Evolutionary conservation across 2,329 filamentous ascomycete species (phyloP).

Genomic region (Aspergillus texensis): DNA sequence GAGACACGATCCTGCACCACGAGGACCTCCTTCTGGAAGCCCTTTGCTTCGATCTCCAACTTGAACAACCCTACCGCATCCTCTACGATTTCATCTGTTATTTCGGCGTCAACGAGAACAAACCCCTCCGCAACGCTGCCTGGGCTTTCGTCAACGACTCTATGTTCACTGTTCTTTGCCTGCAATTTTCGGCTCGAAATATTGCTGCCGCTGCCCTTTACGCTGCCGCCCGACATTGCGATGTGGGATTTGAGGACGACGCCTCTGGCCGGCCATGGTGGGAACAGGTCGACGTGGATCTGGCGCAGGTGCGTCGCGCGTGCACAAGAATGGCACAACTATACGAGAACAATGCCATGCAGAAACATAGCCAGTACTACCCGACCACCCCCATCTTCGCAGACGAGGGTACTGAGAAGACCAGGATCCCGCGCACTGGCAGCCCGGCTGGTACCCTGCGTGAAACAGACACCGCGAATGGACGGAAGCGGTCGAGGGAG

Average conservation of each 20-base stretch:
- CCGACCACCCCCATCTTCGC: conserved; percentile 37
- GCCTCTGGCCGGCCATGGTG: conserved; percentile 82
- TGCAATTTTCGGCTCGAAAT: conserved; percentile 76
- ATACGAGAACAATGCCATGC: conserved; percentile 49
- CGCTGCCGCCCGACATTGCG: conserved; percentile 76
- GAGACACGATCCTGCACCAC: conserved; percentile 87
- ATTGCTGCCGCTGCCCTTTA: conserved; percentile 86
- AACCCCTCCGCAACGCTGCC: conserved; percentile 77
- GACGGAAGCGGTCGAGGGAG: conserved; percentile 45
- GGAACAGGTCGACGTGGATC: conserved; percentile 72
- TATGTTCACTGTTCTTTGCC: conserved; percentile 78
- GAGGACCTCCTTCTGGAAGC: conserved; percentile 91
- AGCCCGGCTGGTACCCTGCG: conserved; percentile 24
- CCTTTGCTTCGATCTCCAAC: conserved; percentile 89
- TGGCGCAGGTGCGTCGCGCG: conserved; percentile 70
- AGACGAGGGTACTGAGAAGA: conserved; percentile 41
- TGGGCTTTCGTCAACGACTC: conserved; percentile 96
- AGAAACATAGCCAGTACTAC: conserved; percentile 48
- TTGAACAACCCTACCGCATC: conserved; percentile 83
- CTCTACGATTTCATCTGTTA: conserved; percentile 79
- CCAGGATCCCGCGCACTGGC: conserved; percentile 36
- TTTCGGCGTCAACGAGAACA: conserved; percentile 76
- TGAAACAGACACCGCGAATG: conserved; percentile 27
- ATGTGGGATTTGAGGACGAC: conserved; percentile 73
- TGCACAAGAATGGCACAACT: conserved; percentile 72